Base-by-base conservation (phyloP, 345 rosid species). In the Euphorbia pulcherrima region DNA sequence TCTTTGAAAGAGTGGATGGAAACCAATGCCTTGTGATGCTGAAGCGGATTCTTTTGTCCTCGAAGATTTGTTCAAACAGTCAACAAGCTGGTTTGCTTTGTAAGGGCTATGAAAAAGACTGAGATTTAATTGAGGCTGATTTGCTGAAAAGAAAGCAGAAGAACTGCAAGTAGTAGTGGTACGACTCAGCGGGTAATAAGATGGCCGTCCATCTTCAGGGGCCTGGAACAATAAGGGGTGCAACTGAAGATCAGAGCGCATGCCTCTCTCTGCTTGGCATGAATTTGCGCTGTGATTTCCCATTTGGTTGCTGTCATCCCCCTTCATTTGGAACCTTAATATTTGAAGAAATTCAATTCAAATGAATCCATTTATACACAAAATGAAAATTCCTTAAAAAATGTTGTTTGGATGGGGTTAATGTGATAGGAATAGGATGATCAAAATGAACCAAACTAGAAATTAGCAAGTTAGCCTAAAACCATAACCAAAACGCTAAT, bases 1-100 rank as follows among this genome's bases (percentile, higher is more conserved):
- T 82, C 87, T 87, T 75, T 86, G 89, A 77, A 94, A 78, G 58
- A 91, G 95, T 5, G 99, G 97, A 73, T 94, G 99, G 78, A 94
- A 89, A 68, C 89, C 88, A 62, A 86, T 83, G 68, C 83, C 84
- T 50, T 75, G 73, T 53, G 78, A 75, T 63, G 74, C 78, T 54
- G 83, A 73, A 65, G 76, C 68, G 30, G 80, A 76, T 62, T 83
- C 88, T 68, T 74, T 73, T 23, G 71, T 70, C 81, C 79, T 82
- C 30, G 73, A 24, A 68, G 81, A 80, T 76, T 67, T 78, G 12
- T 68, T 77, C 69, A 60, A 71, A 72, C 74, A 56, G 64, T 79
- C 83, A 72, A 70, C 77, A 55, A 10, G 56, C 57, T 68, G 80
- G 67, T 73, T 80, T 66, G 59, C 62, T 82, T 81, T 86, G 59